These are phyloP conservation scores for Poa annua DNA, from an alignment of 176 grass and related monocot species.

Conservation along the genomic window DNA sequence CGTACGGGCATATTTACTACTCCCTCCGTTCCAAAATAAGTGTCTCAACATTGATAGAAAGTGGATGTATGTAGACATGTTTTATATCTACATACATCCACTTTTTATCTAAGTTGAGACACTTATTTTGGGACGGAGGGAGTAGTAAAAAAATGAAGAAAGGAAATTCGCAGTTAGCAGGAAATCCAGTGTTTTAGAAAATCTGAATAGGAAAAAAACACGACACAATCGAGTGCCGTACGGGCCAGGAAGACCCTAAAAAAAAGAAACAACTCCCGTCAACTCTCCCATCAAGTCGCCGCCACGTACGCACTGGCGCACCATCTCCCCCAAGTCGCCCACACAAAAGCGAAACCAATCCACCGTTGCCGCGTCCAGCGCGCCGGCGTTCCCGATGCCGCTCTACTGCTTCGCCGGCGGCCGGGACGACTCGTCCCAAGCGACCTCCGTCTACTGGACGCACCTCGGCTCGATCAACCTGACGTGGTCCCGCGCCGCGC, in stretches of 20 bases:
- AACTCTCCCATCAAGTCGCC: conserved; percentile 40
- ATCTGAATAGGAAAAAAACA: conserved; percentile 4
- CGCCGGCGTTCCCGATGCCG: conserved; percentile 27
- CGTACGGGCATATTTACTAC: no score
- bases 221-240: not conserved
- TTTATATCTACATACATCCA: no score
- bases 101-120: no score
- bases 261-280: conserved; percentile 19
- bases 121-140: no score
- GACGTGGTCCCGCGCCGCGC: conserved; percentile 48
- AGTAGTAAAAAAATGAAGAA: no score
- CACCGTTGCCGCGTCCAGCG: conserved; percentile 21
- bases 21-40: no score
- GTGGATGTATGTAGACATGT: no score
- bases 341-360: not conserved
- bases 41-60: no score
- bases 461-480: conserved; percentile 46
- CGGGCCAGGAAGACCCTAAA: not conserved
- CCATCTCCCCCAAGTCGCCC: not conserved
- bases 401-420: conserved; percentile 51
- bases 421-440: not conserved
- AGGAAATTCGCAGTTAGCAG: not conserved
- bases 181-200: not conserved
- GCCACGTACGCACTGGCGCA: conserved; percentile 34
- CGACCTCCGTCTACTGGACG: conserved; percentile 70